Evolutionary conservation across 2,329 filamentous ascomycete species (phyloP).

Genomic region (Trichophyton mentagrophytes): DNA sequence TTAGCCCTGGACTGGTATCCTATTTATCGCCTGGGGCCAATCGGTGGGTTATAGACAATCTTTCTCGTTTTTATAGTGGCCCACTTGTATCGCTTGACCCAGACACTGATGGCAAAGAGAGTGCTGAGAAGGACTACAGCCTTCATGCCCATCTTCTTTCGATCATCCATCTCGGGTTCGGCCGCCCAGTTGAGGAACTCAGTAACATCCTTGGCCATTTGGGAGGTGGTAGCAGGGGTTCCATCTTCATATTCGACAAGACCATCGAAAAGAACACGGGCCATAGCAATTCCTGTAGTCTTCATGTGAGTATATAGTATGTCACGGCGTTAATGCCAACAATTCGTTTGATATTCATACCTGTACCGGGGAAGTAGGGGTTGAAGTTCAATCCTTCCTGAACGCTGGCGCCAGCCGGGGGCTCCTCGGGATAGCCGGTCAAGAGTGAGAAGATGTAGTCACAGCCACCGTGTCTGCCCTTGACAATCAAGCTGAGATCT

Average conservation of each 20-base stretch:
- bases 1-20: background rate
- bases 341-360: constrained; percentile 30
- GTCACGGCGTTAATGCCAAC: background rate
- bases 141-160: constrained; percentile 99
- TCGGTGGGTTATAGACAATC: constrained; percentile 71
- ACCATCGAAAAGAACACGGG: constrained; percentile 92
- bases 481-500: constrained; percentile 94
- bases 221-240: constrained; percentile 84
- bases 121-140: constrained; percentile 67
- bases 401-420: constrained; percentile 76
- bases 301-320: background rate
- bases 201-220: constrained; percentile 99
- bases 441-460: constrained; percentile 96
- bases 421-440: constrained; percentile 94
- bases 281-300: constrained; percentile 70
- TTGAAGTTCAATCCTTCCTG: constrained; percentile 96
- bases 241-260: constrained; percentile 96
- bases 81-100: constrained; percentile 99
- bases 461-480: constrained; percentile 94
- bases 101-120: constrained; percentile 77
- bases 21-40: constrained; percentile 20
- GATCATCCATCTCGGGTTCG: constrained; percentile 97
- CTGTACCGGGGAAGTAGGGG: constrained; percentile 98
- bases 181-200: constrained; percentile 99
- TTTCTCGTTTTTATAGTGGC: constrained; percentile 89